These are phyloP conservation scores for Auricularia sp. DNA, from an alignment of 768 basidiomycete species.

Conservation along the genomic window DNA sequence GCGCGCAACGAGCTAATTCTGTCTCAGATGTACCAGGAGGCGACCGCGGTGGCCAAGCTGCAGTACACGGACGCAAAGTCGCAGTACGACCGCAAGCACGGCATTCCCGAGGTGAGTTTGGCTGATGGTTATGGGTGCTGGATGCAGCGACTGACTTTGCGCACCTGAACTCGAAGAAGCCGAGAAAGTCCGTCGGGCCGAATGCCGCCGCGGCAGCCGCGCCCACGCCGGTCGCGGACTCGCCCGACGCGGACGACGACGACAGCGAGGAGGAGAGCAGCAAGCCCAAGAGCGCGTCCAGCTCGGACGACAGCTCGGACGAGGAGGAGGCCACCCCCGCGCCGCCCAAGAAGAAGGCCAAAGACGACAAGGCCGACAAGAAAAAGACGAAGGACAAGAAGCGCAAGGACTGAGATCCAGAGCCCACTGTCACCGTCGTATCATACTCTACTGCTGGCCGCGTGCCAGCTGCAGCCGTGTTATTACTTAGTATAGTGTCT, in stretches of 20 bases:
- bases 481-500: background rate
- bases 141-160: slow-evolving; percentile 38
- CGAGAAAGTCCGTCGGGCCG: slow-evolving; percentile 24
- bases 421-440: no score
- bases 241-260: slow-evolving; percentile 21
- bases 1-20: slow-evolving; percentile 4
- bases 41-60: slow-evolving; percentile 3
- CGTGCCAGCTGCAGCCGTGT: no score
- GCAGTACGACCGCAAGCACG: slow-evolving; percentile 53
- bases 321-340: background rate
- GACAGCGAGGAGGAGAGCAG: slow-evolving; percentile 26
- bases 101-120: slow-evolving; percentile 8
- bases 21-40: slow-evolving; percentile 40
- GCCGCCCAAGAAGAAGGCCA: background rate
- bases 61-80: slow-evolving; percentile 50
- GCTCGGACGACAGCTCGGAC: background rate
- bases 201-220: slow-evolving; percentile 22
- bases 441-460: background rate
- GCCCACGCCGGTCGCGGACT: slow-evolving; percentile 5
- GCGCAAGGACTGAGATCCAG: background rate
- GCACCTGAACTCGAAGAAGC: background rate
- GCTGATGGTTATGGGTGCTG: slow-evolving; percentile 32
- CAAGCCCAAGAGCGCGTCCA: background rate
- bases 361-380: background rate
- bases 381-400: background rate